phyloP scores from a whole-genome alignment of 2,329 filamentous ascomycete species.

The Penicillium brevicompactum region DNA sequence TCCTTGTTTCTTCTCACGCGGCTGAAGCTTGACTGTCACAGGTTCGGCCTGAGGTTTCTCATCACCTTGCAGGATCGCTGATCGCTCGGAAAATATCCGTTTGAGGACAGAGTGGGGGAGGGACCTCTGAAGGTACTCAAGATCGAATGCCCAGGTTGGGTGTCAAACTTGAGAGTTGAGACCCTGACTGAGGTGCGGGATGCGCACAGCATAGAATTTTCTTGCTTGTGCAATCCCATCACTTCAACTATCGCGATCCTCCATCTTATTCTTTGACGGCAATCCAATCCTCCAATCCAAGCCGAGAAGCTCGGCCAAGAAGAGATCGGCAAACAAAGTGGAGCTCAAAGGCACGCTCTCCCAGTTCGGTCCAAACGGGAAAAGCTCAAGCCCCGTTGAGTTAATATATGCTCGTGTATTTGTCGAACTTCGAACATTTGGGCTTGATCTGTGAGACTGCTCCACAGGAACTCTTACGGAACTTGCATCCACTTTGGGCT shows the following conservation, averaged over 20 bases:
- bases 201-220: neutral
- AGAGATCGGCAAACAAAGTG: constrained; percentile 19
- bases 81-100: constrained; percentile 18
- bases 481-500: constrained; percentile 6
- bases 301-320: constrained; percentile 4
- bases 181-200: neutral
- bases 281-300: neutral
- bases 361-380: constrained; percentile 2
- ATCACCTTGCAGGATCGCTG: constrained; percentile 13
- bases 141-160: neutral
- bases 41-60: neutral
- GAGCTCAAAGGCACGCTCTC: constrained; percentile 11
- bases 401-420: constrained; percentile 6
- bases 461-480: constrained; percentile 14
- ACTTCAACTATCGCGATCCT: neutral
- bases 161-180: neutral
- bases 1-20: neutral
- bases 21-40: constrained; percentile 3
- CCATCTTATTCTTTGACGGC: constrained; percentile 5
- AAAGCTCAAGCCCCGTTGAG: constrained; percentile 10
- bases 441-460: constrained; percentile 16
- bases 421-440: neutral
- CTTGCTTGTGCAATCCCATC: neutral
- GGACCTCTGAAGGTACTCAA: neutral
- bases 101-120: constrained; percentile 9